Base-by-base conservation (phyloP, 768 basidiomycete species). In the Leccinum subgranulosum region DNA sequence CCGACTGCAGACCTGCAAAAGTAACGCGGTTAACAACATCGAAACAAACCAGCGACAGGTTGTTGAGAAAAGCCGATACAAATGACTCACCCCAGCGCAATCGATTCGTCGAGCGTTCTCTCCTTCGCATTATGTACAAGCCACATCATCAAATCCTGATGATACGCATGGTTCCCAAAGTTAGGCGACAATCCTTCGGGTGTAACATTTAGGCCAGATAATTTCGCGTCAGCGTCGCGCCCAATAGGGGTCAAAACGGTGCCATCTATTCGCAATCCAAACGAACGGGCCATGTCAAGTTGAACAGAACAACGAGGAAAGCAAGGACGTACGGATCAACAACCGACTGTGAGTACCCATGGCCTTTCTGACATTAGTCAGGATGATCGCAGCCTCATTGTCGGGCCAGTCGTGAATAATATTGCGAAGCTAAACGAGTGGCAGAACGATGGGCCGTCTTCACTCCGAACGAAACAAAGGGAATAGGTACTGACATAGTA, bases 101-200 rank as follows among this genome's bases (percentile, higher is more conserved):
- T 45, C 21, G 12, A 45, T 45, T 45, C 43, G n/a, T 45, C 43
- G 11, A 81, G 50, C 0, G 74, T 76, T 4, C 81, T 75, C 56
- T 81, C 80, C 60, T 76, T 71, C 6, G 72, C 64, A 53, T 82
- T 80, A 14, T 76, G 62, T n/a, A 71, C 25, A 23, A 66, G 50
- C 75, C 80, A 75, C 81, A 82, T 80, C 52, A 72, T 74, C 39
- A 82, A 49, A 54, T 83, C 81, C 49, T 75, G 75, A 27, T 76
- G 66, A 59, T 81, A 81, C 29, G 67, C 67, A 3, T 74, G 66
- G 43, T 74, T 69, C 23, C 79, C 80, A 53, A 75, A 81, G 63
- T 80, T 81, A 4, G 80, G 73, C 2, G 81, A 69, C 51, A 83
- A 66, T 0, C 79, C 80, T 51, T 75, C 74, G 0, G 79, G 80